Conservation (phyloP, 176 grass and related monocot species). For the Neostapfia colusana region DNA sequence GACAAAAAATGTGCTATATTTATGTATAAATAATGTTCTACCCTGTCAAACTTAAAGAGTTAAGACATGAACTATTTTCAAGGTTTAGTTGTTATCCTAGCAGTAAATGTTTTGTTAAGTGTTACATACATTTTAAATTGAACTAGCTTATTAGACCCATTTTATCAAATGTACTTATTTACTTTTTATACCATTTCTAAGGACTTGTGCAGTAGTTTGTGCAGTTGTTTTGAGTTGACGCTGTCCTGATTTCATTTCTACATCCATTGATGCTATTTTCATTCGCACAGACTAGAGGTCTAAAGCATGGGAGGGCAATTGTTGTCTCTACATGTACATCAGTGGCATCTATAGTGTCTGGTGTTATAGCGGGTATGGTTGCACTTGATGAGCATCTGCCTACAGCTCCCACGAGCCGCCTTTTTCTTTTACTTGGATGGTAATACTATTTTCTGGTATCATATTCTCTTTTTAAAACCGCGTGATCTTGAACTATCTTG, state of each 20-base stretch:
- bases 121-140: constrained; percentile 21
- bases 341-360: constrained; percentile 92
- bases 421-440: constrained; percentile 89
- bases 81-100: background rate
- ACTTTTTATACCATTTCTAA: constrained; percentile 6
- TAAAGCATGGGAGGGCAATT: constrained; percentile 99
- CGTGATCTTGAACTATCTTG: background rate
- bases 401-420: constrained; percentile 51
- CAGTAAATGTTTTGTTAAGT: background rate
- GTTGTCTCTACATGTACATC: constrained; percentile 93
- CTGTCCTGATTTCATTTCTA: constrained; percentile 1
- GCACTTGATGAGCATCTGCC: constrained; percentile 93
- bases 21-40: background rate
- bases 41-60: background rate
- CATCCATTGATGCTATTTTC: constrained; percentile 21
- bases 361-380: constrained; percentile 92
- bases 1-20: background rate
- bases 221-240: background rate
- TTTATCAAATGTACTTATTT: background rate
- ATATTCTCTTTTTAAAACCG: constrained; percentile 2
- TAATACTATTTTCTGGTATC: constrained; percentile 45
- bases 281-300: constrained; percentile 69
- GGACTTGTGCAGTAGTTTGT: background rate
- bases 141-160: background rate
- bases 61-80: background rate